These are phyloP conservation scores for Hyaloscypha finlandica DNA, from an alignment of 495 filamentous ascomycete genomes.

Conservation along the genomic window DNA sequence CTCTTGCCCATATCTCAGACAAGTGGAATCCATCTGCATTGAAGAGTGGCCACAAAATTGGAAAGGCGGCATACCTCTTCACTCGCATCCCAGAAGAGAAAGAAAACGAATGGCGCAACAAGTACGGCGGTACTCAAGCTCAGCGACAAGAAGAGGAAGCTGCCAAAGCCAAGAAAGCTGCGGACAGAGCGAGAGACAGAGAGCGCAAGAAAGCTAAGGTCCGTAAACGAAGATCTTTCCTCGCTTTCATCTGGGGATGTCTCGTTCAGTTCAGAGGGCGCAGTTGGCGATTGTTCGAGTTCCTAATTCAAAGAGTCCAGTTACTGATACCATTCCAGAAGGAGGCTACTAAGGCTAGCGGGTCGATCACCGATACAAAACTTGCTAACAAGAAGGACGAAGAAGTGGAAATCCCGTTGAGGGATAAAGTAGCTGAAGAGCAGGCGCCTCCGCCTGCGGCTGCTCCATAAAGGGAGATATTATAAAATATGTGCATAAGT, in stretches of 20 bases:
- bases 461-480: constrained; percentile 16
- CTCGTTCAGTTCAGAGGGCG: not conserved
- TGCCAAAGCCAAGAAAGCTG: constrained; percentile 65
- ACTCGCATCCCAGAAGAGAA: constrained; percentile 80
- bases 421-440: constrained; percentile 28
- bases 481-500: constrained; percentile 19
- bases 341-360: constrained; percentile 21
- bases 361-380: not conserved
- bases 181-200: constrained; percentile 48
- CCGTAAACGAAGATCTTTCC: not conserved
- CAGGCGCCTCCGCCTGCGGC: constrained; percentile 31
- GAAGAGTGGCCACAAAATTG: constrained; percentile 75
- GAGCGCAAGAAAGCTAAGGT: constrained; percentile 51
- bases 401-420: constrained; percentile 27
- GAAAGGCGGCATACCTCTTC: constrained; percentile 82
- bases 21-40: constrained; percentile 63
- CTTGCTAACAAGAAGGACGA: constrained; percentile 7
- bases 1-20: constrained; percentile 69
- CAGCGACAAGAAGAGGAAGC: constrained; percentile 57
- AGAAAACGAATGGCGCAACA: constrained; percentile 76
- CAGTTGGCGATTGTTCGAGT: not conserved
- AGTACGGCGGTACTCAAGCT: constrained; percentile 76
- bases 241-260: not conserved
- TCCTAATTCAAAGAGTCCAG: not conserved
- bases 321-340: constrained; percentile 15